These are phyloP conservation scores for Silene conica DNA, from an alignment of 148 eudicot species.

Conservation along the genomic window DNA sequence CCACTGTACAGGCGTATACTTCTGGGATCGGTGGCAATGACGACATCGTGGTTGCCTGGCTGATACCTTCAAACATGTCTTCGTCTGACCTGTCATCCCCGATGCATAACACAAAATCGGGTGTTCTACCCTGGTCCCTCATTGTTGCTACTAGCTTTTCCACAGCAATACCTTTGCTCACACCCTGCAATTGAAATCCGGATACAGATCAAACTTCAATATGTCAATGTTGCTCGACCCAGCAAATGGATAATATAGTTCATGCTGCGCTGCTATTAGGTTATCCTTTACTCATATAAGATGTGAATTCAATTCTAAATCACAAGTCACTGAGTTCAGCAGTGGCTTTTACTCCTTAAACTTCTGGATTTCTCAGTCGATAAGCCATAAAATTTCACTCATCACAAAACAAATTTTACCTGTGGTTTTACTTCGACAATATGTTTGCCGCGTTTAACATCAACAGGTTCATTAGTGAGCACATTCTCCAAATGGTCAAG, in stretches of 20 bases:
- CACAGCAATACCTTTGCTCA: conserved; percentile 71
- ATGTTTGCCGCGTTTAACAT: conserved; percentile 66
- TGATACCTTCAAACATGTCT: conserved; percentile 31
- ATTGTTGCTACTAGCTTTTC: conserved; percentile 29
- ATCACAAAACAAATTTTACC: conserved; percentile 33
- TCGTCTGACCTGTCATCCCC: conserved; percentile 32
- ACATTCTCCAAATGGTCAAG: conserved; percentile 83
- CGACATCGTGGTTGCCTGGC: conserved; percentile 13
- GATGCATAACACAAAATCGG: conserved; percentile 30
- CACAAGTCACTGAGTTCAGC: too few relatives aligned
- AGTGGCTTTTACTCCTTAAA: too few relatives aligned
- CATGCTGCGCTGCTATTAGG: too few relatives aligned
- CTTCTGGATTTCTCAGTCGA: too few relatives aligned
- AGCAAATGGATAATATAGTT: too few relatives aligned
- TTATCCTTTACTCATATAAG: too few relatives aligned
- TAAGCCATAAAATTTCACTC: too few relatives aligned
- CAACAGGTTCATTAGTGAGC: conserved; percentile 83
- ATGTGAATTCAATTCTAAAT: neutral
- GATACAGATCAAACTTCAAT: neutral
- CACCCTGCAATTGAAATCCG: conserved; percentile 42
- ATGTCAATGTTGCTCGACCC: too few relatives aligned
- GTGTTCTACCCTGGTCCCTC: conserved; percentile 13
- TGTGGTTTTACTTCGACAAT: conserved; percentile 90
- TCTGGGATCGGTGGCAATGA: conserved; percentile 31
- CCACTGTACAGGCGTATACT: conserved; percentile 75